Conservation (phyloP, 2,329 filamentous ascomycete genomes). For the Chrysosphaeria jannelii region DNA sequence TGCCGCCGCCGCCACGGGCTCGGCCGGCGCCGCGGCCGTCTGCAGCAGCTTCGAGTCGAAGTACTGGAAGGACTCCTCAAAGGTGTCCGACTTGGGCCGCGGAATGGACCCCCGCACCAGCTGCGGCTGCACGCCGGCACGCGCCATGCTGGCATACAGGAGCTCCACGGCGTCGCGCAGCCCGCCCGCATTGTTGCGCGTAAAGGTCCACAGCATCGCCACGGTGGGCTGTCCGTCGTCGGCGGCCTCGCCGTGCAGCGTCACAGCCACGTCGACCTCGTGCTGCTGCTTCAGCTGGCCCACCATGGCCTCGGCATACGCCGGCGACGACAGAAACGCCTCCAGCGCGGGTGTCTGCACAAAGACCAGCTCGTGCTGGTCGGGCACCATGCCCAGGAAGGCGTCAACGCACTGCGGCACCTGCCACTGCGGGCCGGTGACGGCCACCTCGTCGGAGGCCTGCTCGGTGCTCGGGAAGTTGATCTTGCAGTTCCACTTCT, state of each 20-base stretch:
- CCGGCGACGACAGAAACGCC: slow-evolving; percentile 51
- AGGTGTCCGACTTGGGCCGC: slow-evolving; percentile 94
- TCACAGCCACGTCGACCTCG: slow-evolving; percentile 56
- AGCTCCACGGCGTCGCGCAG: slow-evolving; percentile 92
- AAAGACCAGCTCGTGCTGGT: slow-evolving; percentile 75
- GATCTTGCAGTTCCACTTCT: slow-evolving; percentile 99
- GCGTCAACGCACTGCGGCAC: slow-evolving; percentile 91
- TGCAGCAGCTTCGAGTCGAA: slow-evolving; percentile 94
- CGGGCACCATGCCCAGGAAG: slow-evolving; percentile 90
- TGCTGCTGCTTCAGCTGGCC: slow-evolving; percentile 73
- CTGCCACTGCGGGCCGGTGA: slow-evolving; percentile 93
- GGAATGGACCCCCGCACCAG: slow-evolving; percentile 85
- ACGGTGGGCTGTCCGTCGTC: slow-evolving; percentile 26
- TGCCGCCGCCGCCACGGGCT: slow-evolving; percentile 54
- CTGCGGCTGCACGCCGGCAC: slow-evolving; percentile 62
- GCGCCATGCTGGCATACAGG: slow-evolving; percentile 57
- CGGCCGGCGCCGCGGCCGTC: too few relatives aligned
- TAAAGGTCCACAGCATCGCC: slow-evolving; percentile 52
- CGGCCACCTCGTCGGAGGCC: slow-evolving; percentile 82
- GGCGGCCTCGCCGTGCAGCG: slow-evolving; percentile 9
- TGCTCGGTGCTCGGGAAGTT: slow-evolving; percentile 93
- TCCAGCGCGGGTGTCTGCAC: slow-evolving; percentile 45
- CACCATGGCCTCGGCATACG: slow-evolving; percentile 53
- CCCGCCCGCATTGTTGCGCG: slow-evolving; percentile 85
- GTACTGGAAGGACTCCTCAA: slow-evolving; percentile 86